Evolutionary conservation across 129 eudicot species (phyloP).

Genomic region (Sambucus nigra): DNA sequence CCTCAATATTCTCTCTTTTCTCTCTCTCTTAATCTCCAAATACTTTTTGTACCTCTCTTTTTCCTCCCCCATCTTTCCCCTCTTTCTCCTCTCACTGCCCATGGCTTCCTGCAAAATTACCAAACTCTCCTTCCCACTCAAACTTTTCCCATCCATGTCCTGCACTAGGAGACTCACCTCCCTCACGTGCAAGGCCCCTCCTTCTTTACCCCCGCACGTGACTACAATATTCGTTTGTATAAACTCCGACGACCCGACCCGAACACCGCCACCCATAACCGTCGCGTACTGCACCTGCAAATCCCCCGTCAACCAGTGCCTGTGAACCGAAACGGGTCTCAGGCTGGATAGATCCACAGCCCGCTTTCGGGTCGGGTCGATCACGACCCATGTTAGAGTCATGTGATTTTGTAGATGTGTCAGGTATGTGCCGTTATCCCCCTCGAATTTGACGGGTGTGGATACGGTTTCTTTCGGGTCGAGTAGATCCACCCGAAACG

Average conservation of each 20-base stretch:
- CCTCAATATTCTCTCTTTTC: conserved; percentile 18
- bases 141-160: conserved; percentile 28
- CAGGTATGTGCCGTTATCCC: conserved; percentile 5
- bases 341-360: conserved; percentile 26
- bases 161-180: conserved; percentile 28
- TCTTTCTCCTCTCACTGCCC: conserved; percentile 20
- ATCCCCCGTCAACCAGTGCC: conserved; percentile 34
- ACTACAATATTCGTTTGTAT: conserved; percentile 11
- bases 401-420: conserved; percentile 1
- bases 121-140: conserved; percentile 27
- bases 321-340: conserved; percentile 18
- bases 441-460: conserved; percentile 9
- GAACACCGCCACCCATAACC: conserved; percentile 14
- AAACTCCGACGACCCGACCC: neutral
- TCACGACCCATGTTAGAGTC: conserved; percentile 30
- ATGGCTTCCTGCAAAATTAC: conserved; percentile 12
- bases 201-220: conserved; percentile 20
- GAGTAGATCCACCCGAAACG: conserved; percentile 26
- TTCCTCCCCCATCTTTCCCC: conserved; percentile 9
- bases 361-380: conserved; percentile 20
- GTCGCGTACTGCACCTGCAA: conserved; percentile 18
- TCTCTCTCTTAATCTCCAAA: conserved; percentile 11
- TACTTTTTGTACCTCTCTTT: conserved; percentile 16
- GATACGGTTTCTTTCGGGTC: conserved; percentile 17
- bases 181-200: conserved; percentile 17